Conservation (phyloP, 139 green algal species). For the Micractinium sp. region DNA sequence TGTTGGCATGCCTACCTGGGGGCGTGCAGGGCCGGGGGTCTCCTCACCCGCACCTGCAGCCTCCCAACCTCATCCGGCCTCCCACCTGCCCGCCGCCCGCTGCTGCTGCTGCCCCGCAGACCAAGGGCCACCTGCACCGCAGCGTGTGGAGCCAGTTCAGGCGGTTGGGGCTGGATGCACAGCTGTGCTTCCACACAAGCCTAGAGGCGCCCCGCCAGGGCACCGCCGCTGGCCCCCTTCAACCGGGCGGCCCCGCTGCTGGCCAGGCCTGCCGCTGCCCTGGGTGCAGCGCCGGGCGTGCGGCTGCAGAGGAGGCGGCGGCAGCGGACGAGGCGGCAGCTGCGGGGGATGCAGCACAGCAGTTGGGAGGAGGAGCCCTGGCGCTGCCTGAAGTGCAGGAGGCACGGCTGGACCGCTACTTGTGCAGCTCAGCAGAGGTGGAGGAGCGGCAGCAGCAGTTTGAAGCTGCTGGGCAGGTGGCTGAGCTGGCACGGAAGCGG, state of each 20-base stretch:
- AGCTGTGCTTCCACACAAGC: background rate
- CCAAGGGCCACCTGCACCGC: slow-evolving; percentile 6
- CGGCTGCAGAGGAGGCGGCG: background rate
- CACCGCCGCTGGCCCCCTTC: too few relatives aligned
- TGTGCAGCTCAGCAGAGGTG: slow-evolving; percentile 19
- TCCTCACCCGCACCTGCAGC: too few relatives aligned
- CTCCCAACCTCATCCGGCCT: background rate
- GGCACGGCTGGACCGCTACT: background rate
- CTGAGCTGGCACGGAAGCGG: background rate
- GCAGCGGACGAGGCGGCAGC: background rate
- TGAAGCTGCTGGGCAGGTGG: background rate
- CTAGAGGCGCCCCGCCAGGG: too few relatives aligned
- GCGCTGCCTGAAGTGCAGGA: background rate
- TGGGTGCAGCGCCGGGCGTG: background rate
- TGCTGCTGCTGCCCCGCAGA: background rate
- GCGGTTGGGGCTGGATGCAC: background rate
- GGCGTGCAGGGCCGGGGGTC: too few relatives aligned
- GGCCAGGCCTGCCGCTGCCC: background rate
- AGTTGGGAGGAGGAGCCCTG: too few relatives aligned
- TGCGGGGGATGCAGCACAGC: background rate
- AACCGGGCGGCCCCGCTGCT: background rate
- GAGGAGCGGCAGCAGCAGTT: slow-evolving; percentile 3
- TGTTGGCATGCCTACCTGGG: too few relatives aligned
- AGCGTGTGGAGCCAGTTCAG: slow-evolving; percentile 20
- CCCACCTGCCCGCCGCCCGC: background rate